phyloP scores from a whole-genome alignment of 768 basidiomycete genomes.

The Boletus barrowsii region DNA sequence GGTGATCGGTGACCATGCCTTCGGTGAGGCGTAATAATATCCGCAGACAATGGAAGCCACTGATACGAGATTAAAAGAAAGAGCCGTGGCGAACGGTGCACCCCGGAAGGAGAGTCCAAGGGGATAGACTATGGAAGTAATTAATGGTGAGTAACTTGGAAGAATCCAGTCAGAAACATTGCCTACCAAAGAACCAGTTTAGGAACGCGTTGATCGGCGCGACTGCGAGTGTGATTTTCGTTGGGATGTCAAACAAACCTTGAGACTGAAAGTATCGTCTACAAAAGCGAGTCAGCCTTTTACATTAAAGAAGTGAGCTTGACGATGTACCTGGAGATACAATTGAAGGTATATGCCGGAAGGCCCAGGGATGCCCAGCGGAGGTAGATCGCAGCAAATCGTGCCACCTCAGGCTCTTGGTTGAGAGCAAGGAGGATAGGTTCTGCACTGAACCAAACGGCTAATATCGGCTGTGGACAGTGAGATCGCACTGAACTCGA shows the following conservation, averaged over 20 bases:
- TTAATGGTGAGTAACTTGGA: not conserved
- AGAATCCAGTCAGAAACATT: not conserved
- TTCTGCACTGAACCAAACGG: slow-evolving; percentile 85
- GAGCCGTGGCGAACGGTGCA: slow-evolving; percentile 85
- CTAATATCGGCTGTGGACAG: slow-evolving; percentile 44
- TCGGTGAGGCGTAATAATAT: slow-evolving; percentile 54
- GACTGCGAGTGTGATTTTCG: slow-evolving; percentile 74
- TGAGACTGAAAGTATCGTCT: slow-evolving; percentile 72
- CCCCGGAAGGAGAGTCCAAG: slow-evolving; percentile 87
- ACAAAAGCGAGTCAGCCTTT: no score
- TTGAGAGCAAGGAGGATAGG: slow-evolving; percentile 66
- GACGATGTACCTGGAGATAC: slow-evolving; percentile 46
- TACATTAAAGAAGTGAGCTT: no score
- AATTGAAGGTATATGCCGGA: slow-evolving; percentile 66
- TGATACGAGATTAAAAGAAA: slow-evolving; percentile 83
- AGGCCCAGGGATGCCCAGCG: slow-evolving; percentile 74
- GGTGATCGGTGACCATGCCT: slow-evolving; percentile 66
- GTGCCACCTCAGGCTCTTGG: slow-evolving; percentile 84
- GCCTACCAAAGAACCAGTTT: slow-evolving; percentile 84
- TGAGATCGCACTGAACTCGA: not conserved
- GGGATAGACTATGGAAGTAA: slow-evolving; percentile 33
- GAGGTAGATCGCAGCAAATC: slow-evolving; percentile 72
- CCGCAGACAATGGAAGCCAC: slow-evolving; percentile 62
- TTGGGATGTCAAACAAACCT: slow-evolving; percentile 82
- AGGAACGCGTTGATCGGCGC: slow-evolving; percentile 84